A percentile compares a stretch with the other conserved stretches of the same genome.
Conservation (phyloP, 2,329 filamentous ascomycete species). For the Claviceps digitariae region DNA sequence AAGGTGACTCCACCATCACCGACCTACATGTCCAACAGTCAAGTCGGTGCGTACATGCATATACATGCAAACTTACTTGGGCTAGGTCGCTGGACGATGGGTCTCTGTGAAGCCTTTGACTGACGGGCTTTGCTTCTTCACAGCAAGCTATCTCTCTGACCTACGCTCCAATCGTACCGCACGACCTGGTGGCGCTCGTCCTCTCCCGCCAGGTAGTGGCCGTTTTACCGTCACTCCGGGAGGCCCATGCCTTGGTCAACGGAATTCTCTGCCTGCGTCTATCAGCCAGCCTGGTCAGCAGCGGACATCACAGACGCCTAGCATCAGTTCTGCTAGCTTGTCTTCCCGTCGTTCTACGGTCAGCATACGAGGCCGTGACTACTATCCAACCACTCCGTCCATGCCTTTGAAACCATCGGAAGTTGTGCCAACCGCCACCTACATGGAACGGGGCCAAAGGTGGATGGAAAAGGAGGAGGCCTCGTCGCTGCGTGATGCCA, state of each 20-base stretch:
- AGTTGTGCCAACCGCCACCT: slow-evolving; percentile 51
- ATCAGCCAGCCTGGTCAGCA: slow-evolving; percentile 13
- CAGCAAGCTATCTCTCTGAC: slow-evolving; percentile 58
- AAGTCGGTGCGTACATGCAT: slow-evolving; percentile 46
- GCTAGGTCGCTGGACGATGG: not conserved
- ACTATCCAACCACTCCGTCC: slow-evolving; percentile 31
- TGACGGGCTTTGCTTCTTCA: slow-evolving; percentile 4
- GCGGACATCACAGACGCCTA: slow-evolving; percentile 22
- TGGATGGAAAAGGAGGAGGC: slow-evolving; percentile 77
- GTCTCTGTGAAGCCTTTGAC: not conserved
- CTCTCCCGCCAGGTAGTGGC: slow-evolving; percentile 32
- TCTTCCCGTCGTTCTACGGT: slow-evolving; percentile 36
- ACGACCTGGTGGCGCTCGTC: slow-evolving; percentile 58
- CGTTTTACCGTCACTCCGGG: slow-evolving; percentile 13
- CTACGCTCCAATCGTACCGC: slow-evolving; percentile 54
- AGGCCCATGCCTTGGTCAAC: slow-evolving; percentile 17
- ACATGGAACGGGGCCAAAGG: slow-evolving; percentile 59
- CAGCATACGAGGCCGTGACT: slow-evolving; percentile 33
- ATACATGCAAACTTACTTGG: too few species aligned
- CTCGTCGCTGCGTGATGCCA: slow-evolving; percentile 52
- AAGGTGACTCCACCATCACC: slow-evolving; percentile 49
- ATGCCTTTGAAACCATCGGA: slow-evolving; percentile 41
- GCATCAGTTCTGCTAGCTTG: slow-evolving; percentile 29
- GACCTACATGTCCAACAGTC: slow-evolving; percentile 52
- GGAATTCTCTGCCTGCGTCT: slow-evolving; percentile 16